Evolutionary conservation across 805 yeast genomes (phyloP), one percentile per base, ranked within the genome.

Genomic region (Blastobotrys attinorum): DNA sequence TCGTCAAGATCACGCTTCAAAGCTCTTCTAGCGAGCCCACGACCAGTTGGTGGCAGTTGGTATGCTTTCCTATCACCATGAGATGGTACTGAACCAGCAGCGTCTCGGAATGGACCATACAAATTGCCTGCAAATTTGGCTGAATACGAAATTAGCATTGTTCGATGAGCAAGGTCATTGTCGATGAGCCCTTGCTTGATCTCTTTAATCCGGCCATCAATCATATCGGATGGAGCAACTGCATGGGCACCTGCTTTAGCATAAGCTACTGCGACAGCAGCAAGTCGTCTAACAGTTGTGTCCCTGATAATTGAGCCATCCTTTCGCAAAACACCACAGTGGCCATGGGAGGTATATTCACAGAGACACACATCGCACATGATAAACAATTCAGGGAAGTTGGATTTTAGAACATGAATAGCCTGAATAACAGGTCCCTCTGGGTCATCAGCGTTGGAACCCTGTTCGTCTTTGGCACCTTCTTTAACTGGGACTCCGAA

Each of bases 41-140:
- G 76, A 21, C 95, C 96, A 16, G 88, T 94, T 3, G 89, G 75
- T 7, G 98, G 98, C 47, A 92, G 72, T 67, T 92, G 98, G 64
- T 92, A 92, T 51, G 86, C 77, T 61, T 81, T 84, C 61, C 98
- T 77, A 64, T 92, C 97, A 43, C 98, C 98, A 47, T 76, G 72
- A 17, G 85, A 74, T 7, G 98, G 97, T 3, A 81, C 72, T 42
- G 95, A 83, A 31, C 94, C 92, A 2, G 97, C 98, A 37, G 97
- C 97, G 56, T 92, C 98, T 62, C 98, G 75, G 72, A 92, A 92
- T 3, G 98, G 98, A 1, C 98, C 98, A 61, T 92, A 92, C 39
- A 92, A 69, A 50, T 79, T 77, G 29, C 97, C 97, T 47, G 85
- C 72, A 61, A 92, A 92, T 62, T 92, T 92, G 46, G 97, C 97